phyloP scores from a whole-genome alignment of 257 asterid species.

The Jacaranda mimosifolia region DNA sequence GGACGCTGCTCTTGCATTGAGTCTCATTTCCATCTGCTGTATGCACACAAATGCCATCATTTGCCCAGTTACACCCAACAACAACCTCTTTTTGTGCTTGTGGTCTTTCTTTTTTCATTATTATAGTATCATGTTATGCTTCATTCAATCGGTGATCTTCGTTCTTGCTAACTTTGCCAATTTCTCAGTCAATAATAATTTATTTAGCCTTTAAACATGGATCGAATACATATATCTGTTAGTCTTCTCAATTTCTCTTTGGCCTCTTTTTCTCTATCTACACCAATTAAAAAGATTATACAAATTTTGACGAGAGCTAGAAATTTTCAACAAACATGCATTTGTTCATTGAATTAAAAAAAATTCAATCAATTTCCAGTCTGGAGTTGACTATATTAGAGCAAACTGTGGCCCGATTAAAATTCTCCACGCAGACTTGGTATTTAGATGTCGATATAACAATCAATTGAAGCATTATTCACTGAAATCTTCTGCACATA shows the following conservation, averaged over 20 bases:
- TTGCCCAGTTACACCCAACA: conserved; percentile 40
- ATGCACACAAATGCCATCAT: conserved; percentile 33
- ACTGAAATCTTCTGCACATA: conserved; percentile 72
- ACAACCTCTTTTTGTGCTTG: neutral
- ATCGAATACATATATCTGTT: too few species aligned
- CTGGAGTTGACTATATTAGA: neutral
- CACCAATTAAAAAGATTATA: too few species aligned
- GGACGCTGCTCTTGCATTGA: conserved; percentile 56
- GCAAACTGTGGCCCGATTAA: neutral
- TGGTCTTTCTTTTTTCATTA: neutral
- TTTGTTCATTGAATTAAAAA: too few species aligned
- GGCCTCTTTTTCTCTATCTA: too few species aligned
- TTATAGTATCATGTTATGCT: neutral
- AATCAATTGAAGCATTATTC: conserved; percentile 48
- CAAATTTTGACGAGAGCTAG: too few species aligned
- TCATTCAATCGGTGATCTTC: neutral
- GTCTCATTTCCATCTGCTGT: conserved; percentile 45
- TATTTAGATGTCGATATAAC: conserved; percentile 7
- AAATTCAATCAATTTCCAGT: too few species aligned
- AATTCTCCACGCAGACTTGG: neutral
- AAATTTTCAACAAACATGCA: neutral
- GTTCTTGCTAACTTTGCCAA: too few species aligned
- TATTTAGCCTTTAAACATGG: too few species aligned
- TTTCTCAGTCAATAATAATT: too few species aligned
- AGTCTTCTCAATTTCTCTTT: too few species aligned